phyloP scores from a whole-genome alignment of 140 eudicot genomes.

The Anethum foeniculum region DNA sequence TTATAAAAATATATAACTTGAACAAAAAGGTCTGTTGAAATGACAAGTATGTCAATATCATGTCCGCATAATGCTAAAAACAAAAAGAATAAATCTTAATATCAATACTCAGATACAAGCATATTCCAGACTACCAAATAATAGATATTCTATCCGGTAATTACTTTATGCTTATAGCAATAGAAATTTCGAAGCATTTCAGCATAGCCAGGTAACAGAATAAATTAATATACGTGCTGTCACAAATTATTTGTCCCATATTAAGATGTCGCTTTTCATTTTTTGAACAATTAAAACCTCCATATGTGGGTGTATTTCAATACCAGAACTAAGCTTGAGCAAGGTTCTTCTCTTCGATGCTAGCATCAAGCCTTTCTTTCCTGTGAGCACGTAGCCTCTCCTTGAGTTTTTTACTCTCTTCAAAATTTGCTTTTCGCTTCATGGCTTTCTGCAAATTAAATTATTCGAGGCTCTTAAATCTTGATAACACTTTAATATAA shows the following conservation, averaged over 20 bases:
- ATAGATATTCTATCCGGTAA: neutral
- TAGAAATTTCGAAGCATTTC: neutral
- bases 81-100: neutral
- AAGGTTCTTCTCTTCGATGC: slow-evolving; percentile 8
- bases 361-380: slow-evolving; percentile 42
- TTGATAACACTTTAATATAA: neutral
- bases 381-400: slow-evolving; percentile 44
- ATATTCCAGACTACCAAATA: neutral
- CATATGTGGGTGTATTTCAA: neutral
- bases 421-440: slow-evolving; percentile 13
- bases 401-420: slow-evolving; percentile 9
- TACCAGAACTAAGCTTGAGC: neutral
- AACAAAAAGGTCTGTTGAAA: neutral
- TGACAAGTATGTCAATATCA: neutral
- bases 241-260: neutral
- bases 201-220: neutral
- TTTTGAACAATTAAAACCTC: neutral
- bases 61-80: neutral
- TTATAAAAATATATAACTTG: neutral
- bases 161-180: neutral
- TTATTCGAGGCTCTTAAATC: neutral
- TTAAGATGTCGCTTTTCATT: neutral
- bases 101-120: neutral
- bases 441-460: neutral
- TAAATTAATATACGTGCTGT: neutral